Base-by-base conservation (phyloP, 148 eudicot species). In the Pouteria glomerata region DNA sequence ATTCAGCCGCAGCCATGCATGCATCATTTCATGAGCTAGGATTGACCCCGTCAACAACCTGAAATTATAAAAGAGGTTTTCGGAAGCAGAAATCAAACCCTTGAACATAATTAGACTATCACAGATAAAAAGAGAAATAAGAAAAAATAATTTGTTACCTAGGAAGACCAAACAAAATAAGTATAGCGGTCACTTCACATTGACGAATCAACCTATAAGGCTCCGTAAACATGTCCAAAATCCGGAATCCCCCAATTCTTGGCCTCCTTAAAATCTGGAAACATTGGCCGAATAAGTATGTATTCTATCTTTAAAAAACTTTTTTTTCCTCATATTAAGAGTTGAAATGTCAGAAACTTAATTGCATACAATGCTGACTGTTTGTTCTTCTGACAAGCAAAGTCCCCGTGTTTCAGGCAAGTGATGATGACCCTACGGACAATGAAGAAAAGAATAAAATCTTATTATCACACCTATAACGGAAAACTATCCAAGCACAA, bases 351-450 rank as follows among this genome's bases (percentile, higher is more conserved):
- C 15, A 34, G 37, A 16, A 45, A 70, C 55, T 53, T 23, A 57
- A 45, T 37, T 50, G 74, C 90, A 60, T 82, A 96, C 99, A 73
- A 86, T 90, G 81, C 89, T 89, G 66, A 96, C 85, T 44, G 97
- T 96, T 76, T 90, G 99, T 80, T 92, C 99, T 84, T 96, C 99
- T 35, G 99, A 96, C 27, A 96, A 83, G 86, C 99, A 96, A 72
- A 96, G 99, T 66, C 99, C 99, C 88, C 99, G 87, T 42, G 99
- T 96, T 80, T 96, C 99, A n/a, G 99, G 94, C 83, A 96, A 57
- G 85, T 92, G 97, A 84, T 96, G 96, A 85, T 96, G 96, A 16
- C 97, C 97, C 97, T 96, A 77, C 75, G 31, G 66, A 30, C 23
- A 44, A 63, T 16, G 39, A 37, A 16, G 53, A 3, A 53, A 61